These are phyloP conservation scores for Setaria italica DNA, from an alignment of 202 grass and related monocot genomes.

Conservation along the genomic window DNA sequence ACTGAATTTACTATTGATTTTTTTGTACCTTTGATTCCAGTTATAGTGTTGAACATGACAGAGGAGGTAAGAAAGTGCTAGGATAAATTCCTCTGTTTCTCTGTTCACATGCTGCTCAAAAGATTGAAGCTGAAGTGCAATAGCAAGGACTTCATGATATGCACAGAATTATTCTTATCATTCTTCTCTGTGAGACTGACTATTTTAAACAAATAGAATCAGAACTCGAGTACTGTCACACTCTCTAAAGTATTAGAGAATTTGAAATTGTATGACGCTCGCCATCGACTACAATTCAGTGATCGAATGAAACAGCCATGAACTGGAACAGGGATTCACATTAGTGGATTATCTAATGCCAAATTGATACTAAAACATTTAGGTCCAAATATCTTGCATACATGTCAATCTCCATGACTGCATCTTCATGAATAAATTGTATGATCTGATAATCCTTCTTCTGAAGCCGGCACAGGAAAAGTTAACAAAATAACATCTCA, in stretches of 20 bases:
- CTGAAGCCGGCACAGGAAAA: not conserved
- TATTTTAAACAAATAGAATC: too few species aligned
- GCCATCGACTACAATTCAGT: not conserved
- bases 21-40: not conserved
- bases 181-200: too few species aligned
- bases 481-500: not conserved
- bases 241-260: too few species aligned
- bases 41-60: not conserved
- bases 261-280: too few species aligned
- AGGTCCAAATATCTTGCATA: not conserved
- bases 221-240: too few species aligned
- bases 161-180: too few species aligned
- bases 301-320: not conserved
- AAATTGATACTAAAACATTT: not conserved
- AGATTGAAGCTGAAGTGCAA: not conserved
- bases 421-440: conserved; percentile 15
- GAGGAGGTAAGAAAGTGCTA: not conserved
- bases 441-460: not conserved
- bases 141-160: too few species aligned
- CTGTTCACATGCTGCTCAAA: not conserved
- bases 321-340: not conserved
- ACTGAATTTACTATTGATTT: too few species aligned
- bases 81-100: not conserved
- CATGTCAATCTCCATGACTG: conserved; percentile 20
- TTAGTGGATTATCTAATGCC: not conserved